Percentiles rank a stretch among this genome's conserved stretches.
These are phyloP conservation scores for Draba incana DNA, from an alignment of 345 rosid species.

Conservation along the genomic window DNA sequence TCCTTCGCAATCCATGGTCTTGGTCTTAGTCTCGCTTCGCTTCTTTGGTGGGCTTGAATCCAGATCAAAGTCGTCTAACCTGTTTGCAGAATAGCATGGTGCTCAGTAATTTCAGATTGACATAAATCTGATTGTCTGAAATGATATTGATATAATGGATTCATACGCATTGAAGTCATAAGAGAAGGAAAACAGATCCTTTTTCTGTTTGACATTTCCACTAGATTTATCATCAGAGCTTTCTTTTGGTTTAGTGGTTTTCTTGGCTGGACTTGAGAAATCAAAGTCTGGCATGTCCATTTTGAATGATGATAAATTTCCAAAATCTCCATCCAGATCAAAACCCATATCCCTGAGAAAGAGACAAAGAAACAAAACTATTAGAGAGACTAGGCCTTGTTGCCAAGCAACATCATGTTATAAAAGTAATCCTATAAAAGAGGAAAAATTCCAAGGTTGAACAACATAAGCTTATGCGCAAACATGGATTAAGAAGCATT, in stretches of 20 bases:
- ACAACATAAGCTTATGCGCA: not conserved
- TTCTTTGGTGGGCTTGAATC: slow-evolving; percentile 48
- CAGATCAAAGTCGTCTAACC: slow-evolving; percentile 63
- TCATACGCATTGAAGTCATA: slow-evolving; percentile 79
- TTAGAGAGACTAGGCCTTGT: slow-evolving; percentile 28
- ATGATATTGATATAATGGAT: slow-evolving; percentile 12
- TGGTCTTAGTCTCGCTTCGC: slow-evolving; percentile 45
- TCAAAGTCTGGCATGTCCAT: slow-evolving; percentile 81
- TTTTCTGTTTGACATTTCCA: slow-evolving; percentile 47
- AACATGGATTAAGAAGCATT: slow-evolving; percentile 23
- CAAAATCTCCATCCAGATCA: slow-evolving; percentile 71
- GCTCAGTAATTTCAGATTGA: slow-evolving; percentile 32
- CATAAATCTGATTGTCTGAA: not conserved
- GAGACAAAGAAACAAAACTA: slow-evolving; percentile 23
- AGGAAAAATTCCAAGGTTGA: not conserved
- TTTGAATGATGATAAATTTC: slow-evolving; percentile 73
- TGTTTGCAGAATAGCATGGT: slow-evolving; percentile 42
- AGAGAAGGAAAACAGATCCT: slow-evolving; percentile 59
- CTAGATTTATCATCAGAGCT: slow-evolving; percentile 52
- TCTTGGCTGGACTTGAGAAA: slow-evolving; percentile 61
- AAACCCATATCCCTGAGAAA: slow-evolving; percentile 78
- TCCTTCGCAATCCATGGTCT: slow-evolving; percentile 41
- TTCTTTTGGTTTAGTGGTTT: slow-evolving; percentile 57
- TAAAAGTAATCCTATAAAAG: slow-evolving; percentile 7
- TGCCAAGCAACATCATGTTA: slow-evolving; percentile 24